A percentile compares a stretch with the other conserved stretches of the same genome.
Evolutionary conservation across 2,329 filamentous ascomycete species (phyloP).

Genomic region (Pseudogymnoascus sp.): DNA sequence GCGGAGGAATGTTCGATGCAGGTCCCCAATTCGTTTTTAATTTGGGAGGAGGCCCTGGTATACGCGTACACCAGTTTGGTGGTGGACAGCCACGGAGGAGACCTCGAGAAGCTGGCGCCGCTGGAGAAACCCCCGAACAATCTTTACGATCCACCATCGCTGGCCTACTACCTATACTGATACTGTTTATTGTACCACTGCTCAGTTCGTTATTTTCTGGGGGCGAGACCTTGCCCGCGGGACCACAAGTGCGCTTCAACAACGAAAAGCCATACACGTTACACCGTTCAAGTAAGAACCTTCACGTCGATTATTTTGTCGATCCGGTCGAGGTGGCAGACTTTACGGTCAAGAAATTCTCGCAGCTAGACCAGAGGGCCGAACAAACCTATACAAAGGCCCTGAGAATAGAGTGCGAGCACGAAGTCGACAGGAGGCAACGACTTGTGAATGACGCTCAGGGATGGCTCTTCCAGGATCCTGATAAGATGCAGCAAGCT

Average conservation of each 20-base stretch:
- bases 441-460: conserved; percentile 56
- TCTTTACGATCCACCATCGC: conserved; percentile 48
- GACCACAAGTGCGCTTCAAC: conserved; percentile 72
- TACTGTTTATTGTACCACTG: conserved; percentile 81
- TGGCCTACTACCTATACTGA: conserved; percentile 75
- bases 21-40: conserved; percentile 94
- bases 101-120: conserved; percentile 55
- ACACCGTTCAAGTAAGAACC: conserved; percentile 59
- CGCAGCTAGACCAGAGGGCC: conserved; percentile 66
- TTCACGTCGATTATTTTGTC: conserved; percentile 77
- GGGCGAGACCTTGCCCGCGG: conserved; percentile 41
- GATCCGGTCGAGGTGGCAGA: conserved; percentile 69
- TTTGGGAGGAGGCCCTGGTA: conserved; percentile 80
- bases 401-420: conserved; percentile 64
- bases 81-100: conserved; percentile 68
- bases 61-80: conserved; percentile 93
- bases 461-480: conserved; percentile 62
- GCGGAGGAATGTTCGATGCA: conserved; percentile 56
- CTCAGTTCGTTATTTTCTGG: conserved; percentile 69
- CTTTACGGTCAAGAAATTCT: conserved; percentile 61
- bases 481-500: conserved; percentile 43
- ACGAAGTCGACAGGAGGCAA: conserved; percentile 51
- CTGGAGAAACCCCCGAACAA: conserved; percentile 39
- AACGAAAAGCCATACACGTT: conserved; percentile 61
- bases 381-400: conserved; percentile 64